Conservation (phyloP, 495 filamentous ascomycete genomes). For the Stereocaulon alpinum region DNA sequence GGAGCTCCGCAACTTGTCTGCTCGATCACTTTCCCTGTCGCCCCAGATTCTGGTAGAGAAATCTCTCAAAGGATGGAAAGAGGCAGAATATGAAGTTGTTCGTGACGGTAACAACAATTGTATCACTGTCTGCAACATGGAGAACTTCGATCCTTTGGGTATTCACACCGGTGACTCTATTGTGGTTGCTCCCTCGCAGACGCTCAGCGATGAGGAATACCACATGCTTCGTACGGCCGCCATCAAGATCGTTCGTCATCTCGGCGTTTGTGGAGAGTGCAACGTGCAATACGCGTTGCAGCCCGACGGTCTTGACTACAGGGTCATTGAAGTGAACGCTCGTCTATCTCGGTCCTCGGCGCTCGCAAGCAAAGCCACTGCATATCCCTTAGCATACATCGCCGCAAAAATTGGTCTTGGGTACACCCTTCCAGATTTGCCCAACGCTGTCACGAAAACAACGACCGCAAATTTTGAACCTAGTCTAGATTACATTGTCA, state of each 20-base stretch:
- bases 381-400: constrained; percentile 92
- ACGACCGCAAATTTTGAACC: constrained; percentile 98
- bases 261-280: constrained; percentile 94
- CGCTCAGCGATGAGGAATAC: constrained; percentile 92
- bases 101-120: constrained; percentile 92
- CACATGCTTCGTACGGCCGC: constrained; percentile 97
- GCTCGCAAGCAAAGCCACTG: constrained; percentile 91
- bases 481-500: constrained; percentile 92
- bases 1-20: constrained; percentile 85
- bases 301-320: constrained; percentile 88
- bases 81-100: constrained; percentile 96
- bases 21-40: constrained; percentile 85
- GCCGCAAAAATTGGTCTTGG: constrained; percentile 95
- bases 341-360: constrained; percentile 91
- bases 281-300: constrained; percentile 97
- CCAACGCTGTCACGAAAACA: constrained; percentile 95
- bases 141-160: constrained; percentile 95
- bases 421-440: constrained; percentile 86
- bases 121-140: constrained; percentile 99
- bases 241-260: constrained; percentile 90
- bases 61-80: constrained; percentile 99
- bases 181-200: constrained; percentile 92
- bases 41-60: constrained; percentile 97
- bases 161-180: constrained; percentile 97
- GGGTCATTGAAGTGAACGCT: constrained; percentile 97